A percentile compares a stretch with the other conserved stretches of the same genome.
phyloP scores from a whole-genome alignment of 768 basidiomycete genomes.

The Gyrodon lividus region DNA sequence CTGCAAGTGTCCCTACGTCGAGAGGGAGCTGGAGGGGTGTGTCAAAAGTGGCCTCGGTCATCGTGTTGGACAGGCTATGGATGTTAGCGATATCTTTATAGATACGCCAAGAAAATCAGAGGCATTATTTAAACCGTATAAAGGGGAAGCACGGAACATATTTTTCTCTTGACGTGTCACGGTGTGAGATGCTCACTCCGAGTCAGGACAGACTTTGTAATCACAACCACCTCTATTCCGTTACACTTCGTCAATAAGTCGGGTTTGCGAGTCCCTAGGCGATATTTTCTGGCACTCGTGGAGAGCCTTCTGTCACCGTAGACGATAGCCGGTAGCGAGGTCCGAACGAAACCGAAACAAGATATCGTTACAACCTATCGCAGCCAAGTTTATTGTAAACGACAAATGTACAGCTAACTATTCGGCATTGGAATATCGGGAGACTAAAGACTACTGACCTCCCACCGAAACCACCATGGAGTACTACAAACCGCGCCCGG shows the following conservation, averaged over 20 bases:
- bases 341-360: too few relatives aligned
- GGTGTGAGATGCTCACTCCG: too few relatives aligned
- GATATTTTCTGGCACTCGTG: neutral
- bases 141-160: neutral
- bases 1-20: slow-evolving; percentile 52
- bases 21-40: slow-evolving; percentile 58
- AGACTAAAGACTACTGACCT: neutral
- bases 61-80: slow-evolving; percentile 5
- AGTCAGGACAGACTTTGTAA: too few relatives aligned
- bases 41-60: slow-evolving; percentile 28
- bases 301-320: too few relatives aligned
- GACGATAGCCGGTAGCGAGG: too few relatives aligned
- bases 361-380: too few relatives aligned
- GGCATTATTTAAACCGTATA: too few relatives aligned
- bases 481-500: slow-evolving; percentile 29
- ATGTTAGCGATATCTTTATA: neutral
- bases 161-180: too few relatives aligned
- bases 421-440: neutral
- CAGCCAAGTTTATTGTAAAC: too few relatives aligned
- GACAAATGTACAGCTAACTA: neutral
- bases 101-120: neutral
- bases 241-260: neutral
- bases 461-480: slow-evolving; percentile 23
- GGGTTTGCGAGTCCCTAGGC: neutral
- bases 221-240: too few relatives aligned